A percentile compares a stretch with the other conserved stretches of the same genome.
Conservation (phyloP, 2,329 filamentous ascomycete species). For the Colletotrichum sp. region DNA sequence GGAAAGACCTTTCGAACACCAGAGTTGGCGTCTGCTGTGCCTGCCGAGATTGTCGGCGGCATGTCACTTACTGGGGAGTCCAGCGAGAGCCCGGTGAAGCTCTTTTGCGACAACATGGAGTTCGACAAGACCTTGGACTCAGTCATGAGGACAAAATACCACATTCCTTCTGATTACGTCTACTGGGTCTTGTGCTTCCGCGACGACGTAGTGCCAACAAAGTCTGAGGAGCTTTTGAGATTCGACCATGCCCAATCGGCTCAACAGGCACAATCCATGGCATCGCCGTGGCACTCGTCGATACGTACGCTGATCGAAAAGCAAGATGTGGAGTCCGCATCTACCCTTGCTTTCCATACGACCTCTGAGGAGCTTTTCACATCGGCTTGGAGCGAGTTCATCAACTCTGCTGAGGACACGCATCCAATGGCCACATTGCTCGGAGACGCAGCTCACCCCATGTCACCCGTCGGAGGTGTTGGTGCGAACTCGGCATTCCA, state of each 20-base stretch:
- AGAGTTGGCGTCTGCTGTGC: constrained; percentile 25
- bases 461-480: constrained; percentile 9
- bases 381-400: neutral
- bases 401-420: neutral
- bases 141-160: neutral
- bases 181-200: constrained; percentile 35
- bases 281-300: neutral
- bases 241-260: neutral
- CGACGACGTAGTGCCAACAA: neutral
- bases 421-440: constrained; percentile 2
- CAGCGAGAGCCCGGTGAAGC: constrained; percentile 16
- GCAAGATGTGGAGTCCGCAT: neutral
- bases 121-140: neutral
- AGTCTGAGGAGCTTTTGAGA: neutral
- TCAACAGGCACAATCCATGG: neutral
- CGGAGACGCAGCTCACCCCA: constrained; percentile 19
- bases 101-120: constrained; percentile 12
- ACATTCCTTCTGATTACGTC: constrained; percentile 32
- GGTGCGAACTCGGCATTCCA: constrained; percentile 14
- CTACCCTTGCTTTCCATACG: neutral
- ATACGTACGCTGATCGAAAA: neutral
- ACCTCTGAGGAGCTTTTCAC: neutral
- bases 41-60: constrained; percentile 21
- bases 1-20: constrained; percentile 40
- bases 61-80: constrained; percentile 27